Base-by-base conservation (phyloP, 306 rosid genomes). In the Quercus engelmannii region DNA sequence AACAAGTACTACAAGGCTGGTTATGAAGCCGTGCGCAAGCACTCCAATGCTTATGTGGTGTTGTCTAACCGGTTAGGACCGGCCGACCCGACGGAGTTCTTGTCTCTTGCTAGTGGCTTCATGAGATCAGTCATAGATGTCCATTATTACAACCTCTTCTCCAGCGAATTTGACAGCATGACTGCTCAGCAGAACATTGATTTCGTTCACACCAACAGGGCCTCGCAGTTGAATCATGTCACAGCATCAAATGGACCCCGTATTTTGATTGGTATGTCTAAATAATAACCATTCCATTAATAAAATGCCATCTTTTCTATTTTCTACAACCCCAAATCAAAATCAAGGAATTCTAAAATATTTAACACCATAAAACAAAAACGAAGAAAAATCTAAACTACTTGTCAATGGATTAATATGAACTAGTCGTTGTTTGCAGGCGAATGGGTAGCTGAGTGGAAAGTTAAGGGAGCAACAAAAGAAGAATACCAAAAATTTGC, bases 371-470 rank as follows among this genome's bases (percentile, higher is more conserved):
- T n/a, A 28, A 6, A 6, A 5, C 7, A 12, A 28, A 6, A 23
- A 23, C 4, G 2, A 1, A 19, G 1, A n/a, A 15, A 54, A 59
- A 2, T 26, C 62, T 30, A 20, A 25, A 62, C 68, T 62, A 4
- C 4, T 14, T 26, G 18, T 26, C 35, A 62, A 5, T 12, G 12
- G 43, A 26, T 20, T 1, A 19, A 0, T 41, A 10, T 54, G 65
- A 15, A 11, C 30, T 3, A 3, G 19, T 64, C 30, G 38, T 2
- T 76, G 23, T 31, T 33, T 61, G 21, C 81, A 93, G 97, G 94
- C 31, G 97, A 93, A 80, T 91, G 97, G 97, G 93, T 88, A 23
- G 89, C 92, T 41, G 93, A 88, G 64, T 93, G 97, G 98, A 25
- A 82, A 65, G 90, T 90, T 1, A 26, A 63, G 1, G 85, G 49